Base-by-base conservation (phyloP, 495 filamentous ascomycete genomes). In the Hypoxylon fragiforme region DNA sequence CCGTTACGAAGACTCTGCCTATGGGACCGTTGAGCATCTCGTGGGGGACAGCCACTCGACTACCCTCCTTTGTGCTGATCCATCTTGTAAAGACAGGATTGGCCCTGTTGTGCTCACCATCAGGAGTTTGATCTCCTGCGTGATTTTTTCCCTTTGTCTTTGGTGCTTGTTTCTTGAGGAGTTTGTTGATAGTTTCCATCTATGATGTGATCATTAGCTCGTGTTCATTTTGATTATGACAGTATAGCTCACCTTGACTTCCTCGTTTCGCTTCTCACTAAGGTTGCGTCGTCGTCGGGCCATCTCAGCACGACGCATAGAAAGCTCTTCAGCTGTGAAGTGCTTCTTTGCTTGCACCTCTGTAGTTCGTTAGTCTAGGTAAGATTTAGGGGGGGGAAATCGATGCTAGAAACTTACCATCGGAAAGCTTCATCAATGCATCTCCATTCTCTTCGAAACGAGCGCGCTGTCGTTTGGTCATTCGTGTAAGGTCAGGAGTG, bases 131-230 rank as follows among this genome's bases (percentile, higher is more conserved):
- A 31, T 81, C 83, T 15, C 70, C 77, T 3, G 70, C 63, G n/a
- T 60, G 67, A 54, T 51, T 66, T 48, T 75, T 79, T 78, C 86
- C 57, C 78, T 86, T 81, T 31, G 73, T 77, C 71, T 97, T 97
- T 15, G 92, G 92, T 3, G 91, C 89, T 73, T 97, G 95, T 64
- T 96, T 96, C 70, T 91, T 91, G 44, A 97, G 84, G 20, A 98
- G 84, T 44, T 92, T 90, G 72, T 97, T 97, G 78, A 98, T 97
- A 11, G 94, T 98, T 69, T 97, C 92, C 87, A 96, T 95, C 92
- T 91, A 49, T 9, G 15, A 15, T 6, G 3, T 9, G n/a, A n/a
- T n/a, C n/a, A 53, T 65, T 54, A 57, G 41, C 11, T 37, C 9
- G 13, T 5, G 4, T 7, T 7, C 3, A 31, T 39, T 21, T 28